Evolutionary conservation across 164 flowering plant genomes (phyloP).

Genomic region (Umbellularia californica): DNA sequence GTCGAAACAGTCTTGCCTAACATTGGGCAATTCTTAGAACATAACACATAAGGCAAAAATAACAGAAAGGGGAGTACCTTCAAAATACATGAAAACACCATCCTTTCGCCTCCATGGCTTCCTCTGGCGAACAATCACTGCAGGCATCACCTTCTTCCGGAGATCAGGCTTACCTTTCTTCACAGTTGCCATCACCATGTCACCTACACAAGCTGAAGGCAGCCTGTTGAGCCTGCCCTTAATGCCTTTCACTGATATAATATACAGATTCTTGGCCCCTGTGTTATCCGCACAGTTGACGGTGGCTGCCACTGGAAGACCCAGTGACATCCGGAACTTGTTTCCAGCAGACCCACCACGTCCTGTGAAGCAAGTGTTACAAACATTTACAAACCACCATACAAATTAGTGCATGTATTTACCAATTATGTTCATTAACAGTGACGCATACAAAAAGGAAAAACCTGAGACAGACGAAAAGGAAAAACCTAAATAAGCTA

Average conservation of each 20-base stretch:
- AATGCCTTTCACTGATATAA: constrained; percentile 69
- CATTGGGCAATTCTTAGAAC: too few species aligned
- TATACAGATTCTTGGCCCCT: constrained; percentile 74
- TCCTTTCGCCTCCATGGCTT: constrained; percentile 82
- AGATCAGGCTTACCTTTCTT: constrained; percentile 81
- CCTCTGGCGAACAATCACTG: constrained; percentile 69
- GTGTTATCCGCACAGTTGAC: constrained; percentile 80
- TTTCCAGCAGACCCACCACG: constrained; percentile 72
- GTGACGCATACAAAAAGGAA: too few species aligned
- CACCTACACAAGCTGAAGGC: constrained; percentile 75
- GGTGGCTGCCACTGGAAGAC: constrained; percentile 75
- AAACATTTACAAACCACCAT: too few species aligned
- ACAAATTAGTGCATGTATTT: too few species aligned
- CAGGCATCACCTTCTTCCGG: constrained; percentile 75
- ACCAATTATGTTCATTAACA: too few species aligned
- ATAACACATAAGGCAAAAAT: neutral
- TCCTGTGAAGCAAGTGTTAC: constrained; percentile 8
- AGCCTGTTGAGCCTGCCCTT: constrained; percentile 64
- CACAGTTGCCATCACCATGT: constrained; percentile 81
- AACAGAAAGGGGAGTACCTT: constrained; percentile 31
- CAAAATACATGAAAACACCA: constrained; percentile 66
- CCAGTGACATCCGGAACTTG: constrained; percentile 80
- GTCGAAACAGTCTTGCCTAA: too few species aligned
- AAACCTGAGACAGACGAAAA: too few species aligned
- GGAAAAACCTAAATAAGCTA: too few species aligned